Evolutionary conservation across 2,329 filamentous ascomycete species (phyloP).

Genomic region (Ophiocordyceps polyrhachis-furcata): DNA sequence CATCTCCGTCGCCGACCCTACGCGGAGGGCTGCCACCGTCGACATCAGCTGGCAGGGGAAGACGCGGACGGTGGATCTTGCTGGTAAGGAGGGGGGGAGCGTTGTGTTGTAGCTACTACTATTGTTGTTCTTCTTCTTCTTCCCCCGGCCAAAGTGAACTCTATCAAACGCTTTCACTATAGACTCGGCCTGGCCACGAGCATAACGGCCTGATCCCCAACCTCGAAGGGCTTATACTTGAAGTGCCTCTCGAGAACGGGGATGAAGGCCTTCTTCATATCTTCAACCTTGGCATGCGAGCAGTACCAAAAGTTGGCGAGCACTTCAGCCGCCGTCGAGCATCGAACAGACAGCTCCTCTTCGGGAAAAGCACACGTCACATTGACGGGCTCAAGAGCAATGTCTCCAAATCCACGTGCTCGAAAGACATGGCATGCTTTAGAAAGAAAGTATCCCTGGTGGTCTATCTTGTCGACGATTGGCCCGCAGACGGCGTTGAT

Average conservation of each 20-base stretch:
- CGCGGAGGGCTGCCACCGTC: neutral
- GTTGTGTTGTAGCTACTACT: neutral
- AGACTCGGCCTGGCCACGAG: neutral
- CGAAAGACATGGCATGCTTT: neutral
- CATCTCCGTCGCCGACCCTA: neutral
- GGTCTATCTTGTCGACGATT: neutral
- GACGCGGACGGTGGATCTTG: neutral
- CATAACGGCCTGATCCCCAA: slow-evolving; percentile 1
- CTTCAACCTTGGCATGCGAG: neutral
- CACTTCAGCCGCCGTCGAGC: slow-evolving; percentile 1
- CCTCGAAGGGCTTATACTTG: neutral
- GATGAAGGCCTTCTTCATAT: slow-evolving; percentile 1
- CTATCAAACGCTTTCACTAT: too few relatives aligned
- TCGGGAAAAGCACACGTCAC: slow-evolving; percentile 1
- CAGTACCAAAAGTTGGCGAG: slow-evolving; percentile 1
- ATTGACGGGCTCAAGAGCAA: neutral
- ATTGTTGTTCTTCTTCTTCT: neutral
- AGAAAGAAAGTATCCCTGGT: neutral
- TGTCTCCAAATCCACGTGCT: neutral
- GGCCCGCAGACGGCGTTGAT: slow-evolving; percentile 1
- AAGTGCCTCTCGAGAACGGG: slow-evolving; percentile 2
- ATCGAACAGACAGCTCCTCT: neutral
- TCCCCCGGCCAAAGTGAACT: too few relatives aligned
- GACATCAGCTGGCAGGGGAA: neutral
- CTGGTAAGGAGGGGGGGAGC: neutral